Conservation (phyloP, 2,329 filamentous ascomycete genomes). For the Fusarium sp. region DNA sequence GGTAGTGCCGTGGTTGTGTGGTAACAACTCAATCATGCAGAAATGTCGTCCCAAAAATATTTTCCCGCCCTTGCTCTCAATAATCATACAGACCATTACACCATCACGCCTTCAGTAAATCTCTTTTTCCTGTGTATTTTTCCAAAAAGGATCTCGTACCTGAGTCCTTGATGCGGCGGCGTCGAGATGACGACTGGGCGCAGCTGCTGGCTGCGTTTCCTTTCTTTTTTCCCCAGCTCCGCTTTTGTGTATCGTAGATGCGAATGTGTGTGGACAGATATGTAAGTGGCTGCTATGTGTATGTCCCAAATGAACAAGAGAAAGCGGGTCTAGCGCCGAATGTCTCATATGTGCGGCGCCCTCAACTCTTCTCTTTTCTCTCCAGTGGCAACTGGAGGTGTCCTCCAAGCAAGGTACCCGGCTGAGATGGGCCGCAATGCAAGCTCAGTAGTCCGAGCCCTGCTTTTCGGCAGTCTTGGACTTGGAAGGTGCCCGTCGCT, state of each 20-base stretch:
- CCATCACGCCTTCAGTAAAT: slow-evolving; percentile 2
- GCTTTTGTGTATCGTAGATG: slow-evolving; percentile 27
- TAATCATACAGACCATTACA: slow-evolving; percentile 40
- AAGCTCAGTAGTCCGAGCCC: slow-evolving; percentile 46
- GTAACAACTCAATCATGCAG: slow-evolving; percentile 35
- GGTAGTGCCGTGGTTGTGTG: slow-evolving; percentile 19
- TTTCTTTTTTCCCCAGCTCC: slow-evolving; percentile 34
- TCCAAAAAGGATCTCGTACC: slow-evolving; percentile 22
- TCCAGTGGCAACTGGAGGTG: slow-evolving; percentile 17
- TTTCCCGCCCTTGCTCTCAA: slow-evolving; percentile 17
- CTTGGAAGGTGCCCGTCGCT: slow-evolving; percentile 54
- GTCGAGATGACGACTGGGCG: slow-evolving; percentile 11
- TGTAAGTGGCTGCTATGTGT: slow-evolving; percentile 26
- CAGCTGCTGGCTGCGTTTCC: slow-evolving; percentile 12
- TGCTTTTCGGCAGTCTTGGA: slow-evolving; percentile 51
- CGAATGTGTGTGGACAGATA: slow-evolving; percentile 39
- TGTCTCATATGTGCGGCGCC: slow-evolving; percentile 41
- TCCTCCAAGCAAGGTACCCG: slow-evolving; percentile 43
- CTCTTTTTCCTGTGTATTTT: slow-evolving; percentile 13
- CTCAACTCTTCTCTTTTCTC: slow-evolving; percentile 29
- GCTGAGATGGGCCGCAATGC: slow-evolving; percentile 5
- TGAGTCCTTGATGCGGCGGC: slow-evolving; percentile 15
- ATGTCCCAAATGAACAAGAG: slow-evolving; percentile 18
- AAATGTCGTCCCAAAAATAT: slow-evolving; percentile 12
- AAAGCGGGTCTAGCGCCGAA: slow-evolving; percentile 26